phyloP scores from a whole-genome alignment of 306 rosid species.

The Castanea crenata region DNA sequence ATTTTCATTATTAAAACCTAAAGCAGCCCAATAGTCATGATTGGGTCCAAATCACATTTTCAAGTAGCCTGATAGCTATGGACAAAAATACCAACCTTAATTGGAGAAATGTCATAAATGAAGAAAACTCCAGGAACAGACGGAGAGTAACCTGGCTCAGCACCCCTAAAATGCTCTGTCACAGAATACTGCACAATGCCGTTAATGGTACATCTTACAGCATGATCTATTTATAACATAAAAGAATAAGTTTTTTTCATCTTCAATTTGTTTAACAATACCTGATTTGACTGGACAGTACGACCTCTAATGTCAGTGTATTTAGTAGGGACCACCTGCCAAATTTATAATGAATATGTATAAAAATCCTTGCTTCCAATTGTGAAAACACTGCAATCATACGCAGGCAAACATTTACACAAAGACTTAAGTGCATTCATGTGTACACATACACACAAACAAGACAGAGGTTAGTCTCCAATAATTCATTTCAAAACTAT shows the following conservation, averaged over 20 bases:
- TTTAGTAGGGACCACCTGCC: constrained; percentile 90
- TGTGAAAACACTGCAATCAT: constrained; percentile 9
- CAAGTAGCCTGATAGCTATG: background rate
- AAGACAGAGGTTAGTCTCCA: no score
- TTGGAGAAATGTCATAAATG: constrained; percentile 80
- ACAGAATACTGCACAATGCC: constrained; percentile 76
- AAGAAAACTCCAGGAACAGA: constrained; percentile 77
- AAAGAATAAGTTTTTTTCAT: constrained; percentile 4
- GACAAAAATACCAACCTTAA: constrained; percentile 54
- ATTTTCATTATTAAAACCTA: background rate
- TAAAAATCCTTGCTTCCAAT: constrained; percentile 1
- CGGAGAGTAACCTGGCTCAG: constrained; percentile 42
- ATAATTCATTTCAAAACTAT: background rate
- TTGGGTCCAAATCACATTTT: background rate
- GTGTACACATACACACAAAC: background rate
- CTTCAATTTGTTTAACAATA: constrained; percentile 31
- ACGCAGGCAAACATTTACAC: background rate
- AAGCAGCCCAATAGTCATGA: background rate
- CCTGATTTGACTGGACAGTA: constrained; percentile 79
- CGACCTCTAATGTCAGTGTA: constrained; percentile 66
- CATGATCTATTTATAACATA: constrained; percentile 11
- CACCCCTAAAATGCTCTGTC: constrained; percentile 83
- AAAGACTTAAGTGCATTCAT: background rate
- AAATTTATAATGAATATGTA: background rate
- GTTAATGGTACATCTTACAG: constrained; percentile 19